Conservation (phyloP, 2,329 filamentous ascomycete species). For the Anisogramma anomala region DNA sequence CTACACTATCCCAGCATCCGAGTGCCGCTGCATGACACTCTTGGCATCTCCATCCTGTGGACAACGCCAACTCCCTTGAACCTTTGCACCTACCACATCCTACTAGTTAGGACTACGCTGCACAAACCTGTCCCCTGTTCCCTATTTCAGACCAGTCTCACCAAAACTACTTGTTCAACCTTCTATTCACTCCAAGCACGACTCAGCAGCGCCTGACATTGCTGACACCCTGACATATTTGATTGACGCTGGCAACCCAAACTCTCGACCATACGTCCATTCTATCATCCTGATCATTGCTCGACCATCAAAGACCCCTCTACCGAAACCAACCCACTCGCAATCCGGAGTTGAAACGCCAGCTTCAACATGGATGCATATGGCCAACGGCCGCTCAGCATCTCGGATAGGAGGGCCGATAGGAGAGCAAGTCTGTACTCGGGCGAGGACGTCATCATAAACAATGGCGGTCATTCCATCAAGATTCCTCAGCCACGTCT, state of each 20-base stretch:
- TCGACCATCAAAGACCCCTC: slow-evolving; percentile 5
- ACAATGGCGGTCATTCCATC: slow-evolving; percentile 33
- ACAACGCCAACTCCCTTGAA: no score
- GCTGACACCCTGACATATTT: no score
- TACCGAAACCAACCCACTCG: not conserved
- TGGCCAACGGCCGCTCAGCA: slow-evolving; percentile 39
- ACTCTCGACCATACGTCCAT: not conserved
- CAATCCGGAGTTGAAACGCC: slow-evolving; percentile 4
- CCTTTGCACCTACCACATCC: no score
- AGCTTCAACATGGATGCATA: slow-evolving; percentile 30
- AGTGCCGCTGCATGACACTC: slow-evolving; percentile 4
- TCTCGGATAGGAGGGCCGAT: slow-evolving; percentile 51
- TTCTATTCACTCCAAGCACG: no score
- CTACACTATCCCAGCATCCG: not conserved
- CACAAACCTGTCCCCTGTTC: no score
- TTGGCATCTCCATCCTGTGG: no score
- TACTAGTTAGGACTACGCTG: no score
- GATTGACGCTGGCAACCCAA: no score
- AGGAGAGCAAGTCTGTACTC: slow-evolving; percentile 46
- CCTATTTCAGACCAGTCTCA: no score
- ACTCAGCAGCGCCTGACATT: no score
- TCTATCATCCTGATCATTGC: not conserved
- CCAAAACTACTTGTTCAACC: no score
- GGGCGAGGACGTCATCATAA: slow-evolving; percentile 45
- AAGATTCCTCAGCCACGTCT: slow-evolving; percentile 40